Base-by-base conservation (phyloP, 2,329 filamentous ascomycete species). In the Raffaelea arxii region DNA sequence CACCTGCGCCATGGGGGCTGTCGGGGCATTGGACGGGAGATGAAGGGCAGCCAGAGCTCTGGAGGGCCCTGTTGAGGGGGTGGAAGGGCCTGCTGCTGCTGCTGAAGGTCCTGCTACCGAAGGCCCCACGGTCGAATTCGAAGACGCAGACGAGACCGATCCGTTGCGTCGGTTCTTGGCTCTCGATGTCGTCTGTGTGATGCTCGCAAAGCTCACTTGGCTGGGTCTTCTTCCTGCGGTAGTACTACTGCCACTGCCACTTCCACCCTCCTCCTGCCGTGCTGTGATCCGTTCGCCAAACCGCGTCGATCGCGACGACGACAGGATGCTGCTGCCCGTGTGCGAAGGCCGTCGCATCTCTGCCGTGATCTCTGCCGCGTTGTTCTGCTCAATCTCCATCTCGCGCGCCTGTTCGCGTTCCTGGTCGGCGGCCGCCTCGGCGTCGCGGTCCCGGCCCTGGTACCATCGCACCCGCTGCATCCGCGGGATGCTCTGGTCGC, bases 401-500 rank as follows among this genome's bases (percentile, higher is more conserved):
- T 47, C 44, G 3, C 36, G 44, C 16, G 47, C 50, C 21, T 30
- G 39, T 27, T 46, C 42, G 43, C 43, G 24, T 48, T 38, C 10
- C 35, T 36, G 49, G 46, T 52, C 51, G 37, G 21, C 36, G 24
- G 25, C 25, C 44, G 54, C 58, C 32, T 57, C 47, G 43, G 52
- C 48, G 44, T 55, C 51, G 18, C 57, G 56, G 48, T 56, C 52
- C 52, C 63, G 60, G 11, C 66, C 69, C 7, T 66, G 68, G 47
- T 70, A 65, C 69, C 70, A 76, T 39, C 71, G 70, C 50, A 74
- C 66, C 25, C 73, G 64, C 53, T 75, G 72, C 37, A 74, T 65
- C n/a, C 75, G 67, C 10, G 78, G 78, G 43, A 81, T 73, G 30
- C 75, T 79, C 61, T 78, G 75, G 55, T 82, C 78, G 37, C 72